Evolutionary conservation across 495 filamentous ascomycete genomes (phyloP), one percentile per base, ranked within the genome.

Genomic region (Aspergillus sparsus): DNA sequence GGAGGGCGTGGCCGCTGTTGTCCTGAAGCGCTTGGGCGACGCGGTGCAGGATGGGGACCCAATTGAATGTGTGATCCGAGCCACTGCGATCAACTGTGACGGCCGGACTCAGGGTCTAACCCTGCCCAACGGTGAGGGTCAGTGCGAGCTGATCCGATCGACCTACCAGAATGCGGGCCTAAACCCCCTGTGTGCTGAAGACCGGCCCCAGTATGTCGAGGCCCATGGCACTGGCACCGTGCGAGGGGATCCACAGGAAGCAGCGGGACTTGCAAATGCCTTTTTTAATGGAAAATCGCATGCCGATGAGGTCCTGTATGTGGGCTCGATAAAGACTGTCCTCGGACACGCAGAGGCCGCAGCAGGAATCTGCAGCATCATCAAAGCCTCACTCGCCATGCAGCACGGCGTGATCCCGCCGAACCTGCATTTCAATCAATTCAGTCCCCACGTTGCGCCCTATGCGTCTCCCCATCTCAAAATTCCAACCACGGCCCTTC

Each of bases 271-370:
- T 37, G 31, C n/a, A 7, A 21, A 16, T 47, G 49, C 53, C 27
- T 57, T 67, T 60, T 57, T 59, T 33, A n/a, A 45, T 7, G 39
- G 31, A 0, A 37, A 49, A 2, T 21, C 53, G 18, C 12, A 11
- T 10, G 16, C 36, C 0, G 18, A 51, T 7, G 58, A 60, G 60
- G 11, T 67, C 7, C 47, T 74, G 8, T 63, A 62, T 15, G 80
- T 84, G 6, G 82, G 83, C 0, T 83, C 80, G 0, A 71, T 86
- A 49, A 87, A 88, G 63, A 84, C 81, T 0, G 68, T 85, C 2
- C 73, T 86, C 53, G 84, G 85, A 13, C 83, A 86, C 61, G 81
- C 77, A 0, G 83, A 86, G 53, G 69, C 67, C 13, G 44, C 56
- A 1, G 74, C 72, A 0, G 71, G 68, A 4, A 52, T 78, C 0